Base-by-base conservation (phyloP, 305 asterid species). In the Solanum hybrid region DNA sequence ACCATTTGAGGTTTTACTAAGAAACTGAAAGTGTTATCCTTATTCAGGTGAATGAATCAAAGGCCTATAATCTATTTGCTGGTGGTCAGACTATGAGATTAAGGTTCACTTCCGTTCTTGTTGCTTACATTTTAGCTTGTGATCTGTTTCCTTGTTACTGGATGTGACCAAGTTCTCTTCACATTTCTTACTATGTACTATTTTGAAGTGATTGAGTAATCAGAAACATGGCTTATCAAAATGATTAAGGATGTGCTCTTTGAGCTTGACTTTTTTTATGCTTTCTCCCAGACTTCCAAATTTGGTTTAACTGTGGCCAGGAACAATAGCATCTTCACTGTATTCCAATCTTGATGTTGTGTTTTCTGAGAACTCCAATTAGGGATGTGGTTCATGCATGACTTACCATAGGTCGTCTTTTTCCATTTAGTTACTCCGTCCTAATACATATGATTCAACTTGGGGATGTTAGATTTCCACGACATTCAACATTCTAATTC, bases 21-120 rank as follows among this genome's bases (percentile, higher is more conserved):
- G 87, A 88, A 51, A 79, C 34, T 12, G 79, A 57, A 24, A 33
- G 36, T 36, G 51, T 57, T 90, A 37, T 57, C 51, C 89, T 81
- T 84, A 57, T 90, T 79, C 94, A 97, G 99, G 97, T 97, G 91
- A 97, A 97, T 94, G 95, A 94, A 90, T 91, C 97, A 91, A 96
- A 92, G 94, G 98, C 93, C 76, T 68, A 85, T 93, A 92, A 91
- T 93, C 94, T 97, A 89, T 92, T 95, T 84, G 86, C 93, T 89
- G 94, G 97, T 38, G 93, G 93, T 90, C 96, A 92, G 93, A 93
- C 91, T 89, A 91, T 97, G 81, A 97, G 89, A 91, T 87, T 97
- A 91, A 97, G 99, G 99, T 95, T 87, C 70, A 77, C 70, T 89
- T 89, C 75, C 45, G 79, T 88, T 37, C 86, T 82, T 51, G 79